Evolutionary conservation across 1,284 basidiomycete species (phyloP), one percentile per base, ranked within the genome.

Genomic region (Schizophyllum amplum): DNA sequence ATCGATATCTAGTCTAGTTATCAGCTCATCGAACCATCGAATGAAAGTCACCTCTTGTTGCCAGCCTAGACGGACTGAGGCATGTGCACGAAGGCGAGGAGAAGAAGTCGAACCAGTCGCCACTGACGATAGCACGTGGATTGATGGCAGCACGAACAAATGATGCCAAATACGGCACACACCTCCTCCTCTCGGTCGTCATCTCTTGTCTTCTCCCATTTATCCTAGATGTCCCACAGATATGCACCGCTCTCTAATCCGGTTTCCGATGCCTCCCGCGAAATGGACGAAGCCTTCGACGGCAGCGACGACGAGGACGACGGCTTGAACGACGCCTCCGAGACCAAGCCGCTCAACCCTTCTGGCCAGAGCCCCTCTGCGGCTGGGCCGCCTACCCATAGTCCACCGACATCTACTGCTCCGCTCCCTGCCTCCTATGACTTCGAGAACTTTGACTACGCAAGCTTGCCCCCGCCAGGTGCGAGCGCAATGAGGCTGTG

Each of bases 361-460:
- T 42, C 33, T 9, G 33, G 33, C 33, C 52, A 58, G 26, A 65
- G 62, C 57, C 65, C 68, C 11, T 69, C 73, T 47, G 68, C 72
- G 6, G 64, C 65, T 22, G 66, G 60, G 22, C 62, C 59, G 50
- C 62, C 60, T 22, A 56, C 58, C 11, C 65, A 68, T 55, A 57
- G 62, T 42, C 64, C 61, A 47, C 61, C 64, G 53, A 62, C 61
- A 9, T 59, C 67, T 47, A 57, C 62, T 59, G 53, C 67, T 60
- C 62, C 62, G 56, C 22, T 62, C 57, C 72, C 77, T 49, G 78
- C 78, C 51, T 72, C 80, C 4, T 95, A 96, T 66, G 87, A 95
- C 71, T 96, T 94, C 67, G 88, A 95, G 71, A 82, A 83, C 57
- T 82, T 87, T 59, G 92, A 88, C 67, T 89, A 86, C 69, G 84